phyloP scores from a whole-genome alignment of 257 asterid genomes.

The Mentha longifolia region DNA sequence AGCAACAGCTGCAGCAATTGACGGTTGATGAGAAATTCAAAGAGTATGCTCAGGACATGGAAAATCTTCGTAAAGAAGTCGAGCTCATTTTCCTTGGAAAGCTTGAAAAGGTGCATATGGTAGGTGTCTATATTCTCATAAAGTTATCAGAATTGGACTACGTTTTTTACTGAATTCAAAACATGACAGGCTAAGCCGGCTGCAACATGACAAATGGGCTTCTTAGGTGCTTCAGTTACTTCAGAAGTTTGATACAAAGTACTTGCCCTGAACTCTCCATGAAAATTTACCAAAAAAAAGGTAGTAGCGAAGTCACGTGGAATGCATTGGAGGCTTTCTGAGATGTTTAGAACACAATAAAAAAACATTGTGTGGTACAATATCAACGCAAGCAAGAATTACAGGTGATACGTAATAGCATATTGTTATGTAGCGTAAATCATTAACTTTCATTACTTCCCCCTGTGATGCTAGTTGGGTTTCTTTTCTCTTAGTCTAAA shows the following conservation, averaged over 20 bases:
- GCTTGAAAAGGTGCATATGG: slow-evolving; percentile 48
- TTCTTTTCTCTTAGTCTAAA: background rate
- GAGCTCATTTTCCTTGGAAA: slow-evolving; percentile 52
- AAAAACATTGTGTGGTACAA: background rate
- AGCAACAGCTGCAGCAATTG: slow-evolving; percentile 56
- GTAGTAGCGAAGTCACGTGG: background rate
- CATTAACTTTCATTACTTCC: background rate
- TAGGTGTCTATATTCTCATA: background rate
- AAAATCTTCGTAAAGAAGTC: slow-evolving; percentile 70
- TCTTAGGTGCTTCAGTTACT: slow-evolving; percentile 12
- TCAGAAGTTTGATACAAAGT: slow-evolving; percentile 4
- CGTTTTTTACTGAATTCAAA: slow-evolving; percentile 16
- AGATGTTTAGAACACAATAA: slow-evolving; percentile 3
- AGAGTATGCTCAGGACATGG: slow-evolving; percentile 67
- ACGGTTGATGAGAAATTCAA: slow-evolving; percentile 43
- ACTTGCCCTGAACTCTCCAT: slow-evolving; percentile 4
- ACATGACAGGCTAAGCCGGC: slow-evolving; percentile 44
- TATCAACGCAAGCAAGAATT: slow-evolving; percentile 15
- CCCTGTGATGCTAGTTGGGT: background rate
- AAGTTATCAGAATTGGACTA: slow-evolving; percentile 1
- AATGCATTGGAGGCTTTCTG: background rate
- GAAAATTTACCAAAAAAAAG: background rate
- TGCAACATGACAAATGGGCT: slow-evolving; percentile 40
- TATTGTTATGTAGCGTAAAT: background rate
- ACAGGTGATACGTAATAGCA: background rate